Percentiles rank a stretch among this genome's conserved stretches.
Conservation (phyloP, 768 basidiomycete species). For the Hydnomerulius pinastri region DNA sequence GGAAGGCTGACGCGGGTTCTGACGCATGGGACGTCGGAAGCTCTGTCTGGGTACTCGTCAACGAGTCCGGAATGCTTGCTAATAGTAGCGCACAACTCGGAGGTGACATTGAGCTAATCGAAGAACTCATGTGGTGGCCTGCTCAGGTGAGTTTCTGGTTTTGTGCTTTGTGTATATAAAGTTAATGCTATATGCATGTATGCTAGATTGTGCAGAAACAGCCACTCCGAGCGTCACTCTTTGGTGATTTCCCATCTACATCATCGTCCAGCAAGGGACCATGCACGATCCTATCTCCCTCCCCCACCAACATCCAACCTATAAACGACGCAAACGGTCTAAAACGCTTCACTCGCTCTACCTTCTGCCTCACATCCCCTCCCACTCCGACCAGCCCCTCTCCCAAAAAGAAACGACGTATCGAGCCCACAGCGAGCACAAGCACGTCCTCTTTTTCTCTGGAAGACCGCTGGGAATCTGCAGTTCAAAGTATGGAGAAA, state of each 20-base stretch:
- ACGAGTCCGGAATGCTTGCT: constrained; percentile 38
- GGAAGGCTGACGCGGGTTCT: neutral
- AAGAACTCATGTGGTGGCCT: constrained; percentile 65
- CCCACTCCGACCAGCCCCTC: constrained; percentile 28
- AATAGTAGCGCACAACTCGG: constrained; percentile 28
- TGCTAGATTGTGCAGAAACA: constrained; percentile 26
- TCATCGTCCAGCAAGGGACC: constrained; percentile 25
- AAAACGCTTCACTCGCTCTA: constrained; percentile 45
- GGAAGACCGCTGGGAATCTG: constrained; percentile 47
- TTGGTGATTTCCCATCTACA: constrained; percentile 30
- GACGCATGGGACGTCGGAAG: constrained; percentile 33
- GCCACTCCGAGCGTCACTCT: constrained; percentile 32
- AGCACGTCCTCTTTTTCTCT: constrained; percentile 24
- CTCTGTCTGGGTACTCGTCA: constrained; percentile 57
- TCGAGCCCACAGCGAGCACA: constrained; percentile 23
- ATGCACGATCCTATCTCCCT: constrained; percentile 34
- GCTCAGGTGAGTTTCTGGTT: constrained; percentile 57
- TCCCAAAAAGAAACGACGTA: constrained; percentile 48
- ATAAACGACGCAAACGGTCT: constrained; percentile 34
- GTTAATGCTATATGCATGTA: constrained; percentile 9
- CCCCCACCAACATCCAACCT: constrained; percentile 44
- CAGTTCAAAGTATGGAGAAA: constrained; percentile 47
- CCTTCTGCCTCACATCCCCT: constrained; percentile 28
- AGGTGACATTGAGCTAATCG: constrained; percentile 19
- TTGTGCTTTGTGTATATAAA: neutral